These are phyloP conservation scores for Flaveria sonorensis DNA, from an alignment of 129 eudicot genomes.

Conservation along the genomic window DNA sequence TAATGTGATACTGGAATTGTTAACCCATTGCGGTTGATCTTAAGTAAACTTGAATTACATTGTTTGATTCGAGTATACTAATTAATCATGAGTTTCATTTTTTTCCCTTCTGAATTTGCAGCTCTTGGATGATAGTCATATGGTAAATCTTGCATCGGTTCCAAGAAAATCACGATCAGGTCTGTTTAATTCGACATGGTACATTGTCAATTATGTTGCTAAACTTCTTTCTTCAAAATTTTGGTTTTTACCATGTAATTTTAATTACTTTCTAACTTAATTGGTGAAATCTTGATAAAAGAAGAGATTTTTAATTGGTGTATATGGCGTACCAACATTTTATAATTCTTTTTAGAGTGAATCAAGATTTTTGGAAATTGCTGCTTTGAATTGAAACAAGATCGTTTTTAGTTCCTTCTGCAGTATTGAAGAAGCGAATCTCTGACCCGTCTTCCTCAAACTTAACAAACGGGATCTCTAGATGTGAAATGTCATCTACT, in stretches of 20 bases:
- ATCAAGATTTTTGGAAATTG: conserved; percentile 7
- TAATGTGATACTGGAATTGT: no score
- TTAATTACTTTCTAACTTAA: neutral
- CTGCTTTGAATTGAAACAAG: conserved; percentile 11
- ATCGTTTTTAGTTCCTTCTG: conserved; percentile 22
- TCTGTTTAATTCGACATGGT: conserved; percentile 25
- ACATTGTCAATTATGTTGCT: neutral
- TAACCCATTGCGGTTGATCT: no score
- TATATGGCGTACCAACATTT: neutral
- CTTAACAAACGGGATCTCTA: conserved; percentile 12
- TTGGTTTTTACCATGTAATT: no score
- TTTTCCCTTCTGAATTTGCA: conserved; percentile 33
- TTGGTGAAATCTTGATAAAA: conserved; percentile 8
- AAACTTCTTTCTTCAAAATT: no score
- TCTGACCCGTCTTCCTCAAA: conserved; percentile 22
- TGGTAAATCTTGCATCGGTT: conserved; percentile 49
- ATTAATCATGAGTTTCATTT: neutral
- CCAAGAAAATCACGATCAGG: conserved; percentile 81
- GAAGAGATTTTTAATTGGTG: neutral
- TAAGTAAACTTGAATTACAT: no score
- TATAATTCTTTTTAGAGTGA: neutral
- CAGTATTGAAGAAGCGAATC: conserved; percentile 51
- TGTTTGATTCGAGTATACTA: neutral
- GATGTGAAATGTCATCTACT: conserved; percentile 29
- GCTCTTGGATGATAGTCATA: conserved; percentile 46